Base-by-base conservation (phyloP, 768 basidiomycete genomes). In the Hortiboletus campestris region DNA sequence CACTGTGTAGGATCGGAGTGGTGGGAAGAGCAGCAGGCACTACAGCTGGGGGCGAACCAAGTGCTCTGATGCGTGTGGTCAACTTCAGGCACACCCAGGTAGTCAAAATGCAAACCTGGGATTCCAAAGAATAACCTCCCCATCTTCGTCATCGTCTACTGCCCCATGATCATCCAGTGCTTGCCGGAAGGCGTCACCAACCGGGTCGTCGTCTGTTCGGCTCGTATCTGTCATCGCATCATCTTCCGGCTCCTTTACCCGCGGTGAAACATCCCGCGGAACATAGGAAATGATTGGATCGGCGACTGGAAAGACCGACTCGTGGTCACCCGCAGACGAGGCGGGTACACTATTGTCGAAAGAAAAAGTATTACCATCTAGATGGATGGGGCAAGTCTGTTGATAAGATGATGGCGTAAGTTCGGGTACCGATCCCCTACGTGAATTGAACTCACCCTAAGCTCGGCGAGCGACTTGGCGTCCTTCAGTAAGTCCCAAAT, bases 401-500 rank as follows among this genome's bases (percentile, higher is more conserved):
- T 43, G 48, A 58, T 47, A 59, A 57, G 35, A 47, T 29, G 46
- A 32, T 55, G 29, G 48, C 17, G 45, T 70, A 35, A 69, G 48
- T 34, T 49, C 49, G 41, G 53, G 31, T 49, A 56, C 41, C 19
- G 38, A 53, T 45, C 28, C 57, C 28, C 47, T 29, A 55, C 16
- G 39, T 31, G 20, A 50, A 56, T 54, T 31, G 7, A 63, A 38
- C 71, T 42, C 57, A 89, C 90, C 76, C 85, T 79, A 52, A 80
- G 72, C 53, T 78, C 76, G 25, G 80, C 80, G 22, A 96, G 68
- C 6, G 75, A 69, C 58, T 74, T 78, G 1, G 87, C 88, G 65
- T 97, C 93, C 14, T 79, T 73, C 45, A 94, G 75, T 40, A 97
- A 74, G 72, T 97, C 96, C 44, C 83, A 79, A 55, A 99, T 89